Evolutionary conservation across 1,284 basidiomycete species (phyloP).

Genomic region (Mrakiaceae sp.): DNA sequence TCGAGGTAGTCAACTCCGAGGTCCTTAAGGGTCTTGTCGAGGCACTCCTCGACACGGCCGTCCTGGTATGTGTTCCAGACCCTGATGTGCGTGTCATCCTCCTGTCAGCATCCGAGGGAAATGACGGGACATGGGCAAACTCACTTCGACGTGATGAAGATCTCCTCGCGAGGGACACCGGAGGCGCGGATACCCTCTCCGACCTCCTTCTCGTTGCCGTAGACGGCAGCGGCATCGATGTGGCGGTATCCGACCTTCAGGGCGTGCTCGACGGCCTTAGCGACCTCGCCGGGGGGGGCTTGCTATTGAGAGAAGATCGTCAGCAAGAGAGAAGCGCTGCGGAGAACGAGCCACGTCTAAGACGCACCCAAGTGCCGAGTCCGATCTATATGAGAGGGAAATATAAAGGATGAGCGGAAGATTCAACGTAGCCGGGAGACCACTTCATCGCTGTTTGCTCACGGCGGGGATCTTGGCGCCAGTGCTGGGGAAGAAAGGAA

Average conservation of each 20-base stretch:
- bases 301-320: conserved; percentile 43
- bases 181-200: conserved; percentile 67
- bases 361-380: conserved; percentile 9
- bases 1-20: conserved; percentile 71
- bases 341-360: background rate
- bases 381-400: background rate
- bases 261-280: conserved; percentile 56
- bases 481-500: conserved; percentile 1
- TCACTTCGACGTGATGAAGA: conserved; percentile 54
- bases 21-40: conserved; percentile 58
- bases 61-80: conserved; percentile 56
- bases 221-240: conserved; percentile 60
- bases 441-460: too few relatives aligned
- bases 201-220: conserved; percentile 63
- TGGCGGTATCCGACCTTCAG: conserved; percentile 64
- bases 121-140: conserved; percentile 11
- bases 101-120: conserved; percentile 11
- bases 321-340: background rate
- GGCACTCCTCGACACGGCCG: conserved; percentile 48
- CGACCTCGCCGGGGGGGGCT: conserved; percentile 58
- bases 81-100: background rate
- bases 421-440: too few relatives aligned
- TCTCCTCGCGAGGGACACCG: conserved; percentile 47
- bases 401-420: too few relatives aligned
- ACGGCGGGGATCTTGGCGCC: conserved; percentile 9